Evolutionary conservation across 352 stramenopile species (phyloP).

Genomic region (Phytophthora ohioensis): DNA sequence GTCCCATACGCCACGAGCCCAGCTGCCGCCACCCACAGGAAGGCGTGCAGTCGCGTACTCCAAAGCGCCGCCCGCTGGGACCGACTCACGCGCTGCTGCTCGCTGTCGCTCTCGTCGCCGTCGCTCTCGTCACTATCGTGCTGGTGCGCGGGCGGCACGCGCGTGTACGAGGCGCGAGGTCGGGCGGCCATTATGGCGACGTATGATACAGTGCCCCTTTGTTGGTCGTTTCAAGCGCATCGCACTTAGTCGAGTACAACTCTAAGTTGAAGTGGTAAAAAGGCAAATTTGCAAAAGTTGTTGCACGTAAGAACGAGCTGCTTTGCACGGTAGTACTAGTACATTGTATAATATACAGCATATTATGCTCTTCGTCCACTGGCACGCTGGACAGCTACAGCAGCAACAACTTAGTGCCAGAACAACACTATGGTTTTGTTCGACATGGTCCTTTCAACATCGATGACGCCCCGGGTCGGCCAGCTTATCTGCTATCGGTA

Average conservation of each 20-base stretch:
- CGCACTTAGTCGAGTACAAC: conserved; percentile 18
- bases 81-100: conserved; percentile 34
- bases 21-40: conserved; percentile 75
- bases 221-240: neutral
- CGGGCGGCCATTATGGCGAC: conserved; percentile 42
- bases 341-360: too few relatives aligned
- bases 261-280: conserved; percentile 9
- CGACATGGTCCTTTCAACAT: too few relatives aligned
- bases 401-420: too few relatives aligned
- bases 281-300: too few relatives aligned
- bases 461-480: too few relatives aligned
- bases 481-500: too few relatives aligned
- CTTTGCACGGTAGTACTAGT: too few relatives aligned
- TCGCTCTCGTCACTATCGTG: conserved; percentile 44
- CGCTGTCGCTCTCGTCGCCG: conserved; percentile 36
- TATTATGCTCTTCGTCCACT: too few relatives aligned
- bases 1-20: conserved; percentile 63
- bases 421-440: too few relatives aligned
- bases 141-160: conserved; percentile 57
- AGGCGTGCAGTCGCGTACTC: conserved; percentile 80
- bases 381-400: too few relatives aligned
- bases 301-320: too few relatives aligned
- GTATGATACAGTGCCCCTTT: conserved; percentile 1
- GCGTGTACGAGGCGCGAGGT: conserved; percentile 47
- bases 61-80: conserved; percentile 60